Evolutionary conservation across 2,329 filamentous ascomycete species (phyloP).

Genomic region (Neoscytalidium dimidiatum): DNA sequence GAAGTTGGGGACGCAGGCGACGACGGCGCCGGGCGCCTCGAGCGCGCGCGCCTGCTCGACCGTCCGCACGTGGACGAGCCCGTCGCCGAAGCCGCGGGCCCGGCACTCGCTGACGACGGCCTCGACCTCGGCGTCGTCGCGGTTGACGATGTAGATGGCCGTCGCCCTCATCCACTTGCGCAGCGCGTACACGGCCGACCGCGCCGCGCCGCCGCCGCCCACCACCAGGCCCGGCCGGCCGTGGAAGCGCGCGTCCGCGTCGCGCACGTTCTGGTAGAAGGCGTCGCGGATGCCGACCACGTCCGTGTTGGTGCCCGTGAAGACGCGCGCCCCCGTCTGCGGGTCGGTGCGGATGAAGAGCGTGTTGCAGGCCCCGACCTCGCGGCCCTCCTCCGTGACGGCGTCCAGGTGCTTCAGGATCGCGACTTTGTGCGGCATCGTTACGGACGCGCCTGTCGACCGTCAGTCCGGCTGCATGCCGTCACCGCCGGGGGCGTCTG

Average conservation of each 20-base stretch:
- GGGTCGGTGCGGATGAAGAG: conserved; percentile 63
- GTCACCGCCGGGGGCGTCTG: too few relatives aligned
- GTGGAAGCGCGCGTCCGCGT: conserved; percentile 52
- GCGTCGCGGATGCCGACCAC: conserved; percentile 76
- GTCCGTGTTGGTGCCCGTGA: conserved; percentile 80
- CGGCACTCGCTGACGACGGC: conserved; percentile 67
- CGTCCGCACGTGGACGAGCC: conserved; percentile 62
- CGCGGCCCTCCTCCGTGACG: conserved; percentile 69
- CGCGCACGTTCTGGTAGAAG: conserved; percentile 53
- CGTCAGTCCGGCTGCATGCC: too few relatives aligned
- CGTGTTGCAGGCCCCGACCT: conserved; percentile 79
- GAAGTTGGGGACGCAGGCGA: conserved; percentile 76
- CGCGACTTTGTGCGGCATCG: conserved; percentile 81
- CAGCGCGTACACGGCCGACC: conserved; percentile 75
- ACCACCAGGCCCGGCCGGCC: conserved; percentile 70
- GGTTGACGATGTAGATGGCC: conserved; percentile 75
- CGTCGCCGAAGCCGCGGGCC: conserved; percentile 59
- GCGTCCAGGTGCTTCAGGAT: conserved; percentile 74
- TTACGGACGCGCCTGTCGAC: conserved; percentile 65
- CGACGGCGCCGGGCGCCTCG: conserved; percentile 65
- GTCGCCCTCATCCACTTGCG: conserved; percentile 68
- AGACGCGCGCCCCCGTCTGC: conserved; percentile 50
- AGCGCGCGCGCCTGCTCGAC: conserved; percentile 61
- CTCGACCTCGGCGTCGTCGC: conserved; percentile 67
- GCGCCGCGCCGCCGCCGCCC: conserved; percentile 77